Evolutionary conservation across 1,139 yeast species (phyloP), one percentile per base, ranked within the genome.

Genomic region (Saccharomyces pastorianus): DNA sequence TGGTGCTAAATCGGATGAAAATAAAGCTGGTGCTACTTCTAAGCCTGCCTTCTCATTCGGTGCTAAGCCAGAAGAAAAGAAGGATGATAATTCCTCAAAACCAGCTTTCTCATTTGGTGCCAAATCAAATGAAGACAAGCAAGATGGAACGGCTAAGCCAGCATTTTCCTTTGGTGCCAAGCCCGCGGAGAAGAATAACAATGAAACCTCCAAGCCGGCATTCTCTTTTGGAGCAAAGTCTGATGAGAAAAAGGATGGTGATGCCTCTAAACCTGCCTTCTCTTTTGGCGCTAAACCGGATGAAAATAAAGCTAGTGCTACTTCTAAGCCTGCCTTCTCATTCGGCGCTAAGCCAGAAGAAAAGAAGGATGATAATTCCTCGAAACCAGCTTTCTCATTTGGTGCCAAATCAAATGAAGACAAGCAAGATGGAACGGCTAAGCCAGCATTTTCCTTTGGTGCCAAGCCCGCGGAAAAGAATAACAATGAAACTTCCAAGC

Each of bases 101-200:
- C 52, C 61, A 47, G 65, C 67, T 11, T 66, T 68, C 53, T 63
- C 68, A 7, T 72, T 71, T 55, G 75, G 75, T 25, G 66, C 68
- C 41, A 58, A 66, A 8, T 50, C 61, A 6, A 47, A 56, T 11
- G 56, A 54, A 4, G 49, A 52, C 46, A 58, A 59, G 38, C 53
- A 51, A 11, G 55, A 62, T 31, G 68, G 61, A 50, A 64, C 71
- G 4, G 66, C 55, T 4, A 57, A 58, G 46, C 62, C 70, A 11
- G 58, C 62, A 0, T 60, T 61, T 49, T 57, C 66, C 2, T 62
- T 65, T 54, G 69, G 68, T 38, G 57, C 68, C 11, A 64, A 64
- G 52, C 54, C 64, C 27, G 70, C 62, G 13, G 72, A 64, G 47
- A 67, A 62, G 51, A 64, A 61, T 34, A 55, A 55, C 9, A 55